Conservation (phyloP, 139 green algal species). For the Closterium sp. region DNA sequence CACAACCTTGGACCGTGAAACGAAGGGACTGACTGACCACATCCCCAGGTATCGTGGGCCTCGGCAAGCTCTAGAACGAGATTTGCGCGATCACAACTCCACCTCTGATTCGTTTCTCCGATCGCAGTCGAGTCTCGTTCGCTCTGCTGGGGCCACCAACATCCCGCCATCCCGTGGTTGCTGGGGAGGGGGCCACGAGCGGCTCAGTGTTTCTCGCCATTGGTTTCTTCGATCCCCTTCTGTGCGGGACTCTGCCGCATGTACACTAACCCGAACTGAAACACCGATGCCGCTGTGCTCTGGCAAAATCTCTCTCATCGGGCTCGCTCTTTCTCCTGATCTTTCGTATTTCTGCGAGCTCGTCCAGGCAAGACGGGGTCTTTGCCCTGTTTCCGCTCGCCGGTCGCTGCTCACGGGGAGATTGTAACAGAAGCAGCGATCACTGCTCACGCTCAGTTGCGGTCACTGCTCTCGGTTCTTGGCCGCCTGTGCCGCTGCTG, state of each 20-base stretch:
- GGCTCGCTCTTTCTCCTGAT: background rate
- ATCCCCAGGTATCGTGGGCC: too few species aligned
- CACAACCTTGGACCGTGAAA: background rate
- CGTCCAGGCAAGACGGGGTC: background rate
- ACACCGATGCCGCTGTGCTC: background rate
- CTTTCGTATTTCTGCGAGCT: background rate
- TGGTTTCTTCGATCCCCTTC: background rate
- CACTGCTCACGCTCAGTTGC: too few species aligned
- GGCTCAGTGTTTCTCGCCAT: background rate
- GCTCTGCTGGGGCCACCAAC: background rate
- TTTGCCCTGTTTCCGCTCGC: background rate
- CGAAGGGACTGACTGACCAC: background rate
- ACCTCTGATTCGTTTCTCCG: background rate
- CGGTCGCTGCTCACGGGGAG: background rate
- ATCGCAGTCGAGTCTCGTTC: background rate
- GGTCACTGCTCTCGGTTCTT: too few species aligned
- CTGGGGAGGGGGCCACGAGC: background rate
- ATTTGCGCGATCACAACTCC: background rate
- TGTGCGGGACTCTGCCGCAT: background rate
- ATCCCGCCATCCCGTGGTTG: background rate
- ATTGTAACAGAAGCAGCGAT: background rate
- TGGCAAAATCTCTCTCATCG: background rate
- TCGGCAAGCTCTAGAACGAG: too few species aligned
- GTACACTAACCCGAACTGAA: background rate
- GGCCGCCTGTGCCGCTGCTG: too few species aligned